Conservation (phyloP, 2,329 filamentous ascomycete species). For the Chrysoporthe austroafricana region DNA sequence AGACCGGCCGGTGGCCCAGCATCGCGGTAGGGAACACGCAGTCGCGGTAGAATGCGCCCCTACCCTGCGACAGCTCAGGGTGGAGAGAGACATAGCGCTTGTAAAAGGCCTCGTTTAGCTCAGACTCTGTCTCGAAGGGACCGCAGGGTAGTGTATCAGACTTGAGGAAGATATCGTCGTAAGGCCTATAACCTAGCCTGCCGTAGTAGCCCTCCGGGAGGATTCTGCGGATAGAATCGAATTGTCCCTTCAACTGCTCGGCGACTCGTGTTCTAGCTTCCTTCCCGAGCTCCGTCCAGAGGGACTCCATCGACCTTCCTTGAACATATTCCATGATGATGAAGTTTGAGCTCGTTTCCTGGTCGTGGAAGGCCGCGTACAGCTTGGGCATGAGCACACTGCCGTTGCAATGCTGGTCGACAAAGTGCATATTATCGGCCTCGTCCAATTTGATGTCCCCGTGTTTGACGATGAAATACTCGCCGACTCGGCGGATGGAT, state of each 20-base stretch:
- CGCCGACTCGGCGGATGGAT: background rate
- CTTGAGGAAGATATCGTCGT: slow-evolving; percentile 13
- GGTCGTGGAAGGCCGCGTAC: slow-evolving; percentile 9
- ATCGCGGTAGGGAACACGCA: slow-evolving; percentile 9
- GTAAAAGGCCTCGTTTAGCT: slow-evolving; percentile 7
- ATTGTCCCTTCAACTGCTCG: background rate
- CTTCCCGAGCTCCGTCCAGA: background rate
- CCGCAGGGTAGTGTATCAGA: background rate
- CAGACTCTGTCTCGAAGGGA: background rate
- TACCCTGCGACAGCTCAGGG: background rate
- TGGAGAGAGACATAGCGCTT: background rate
- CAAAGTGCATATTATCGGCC: slow-evolving; percentile 13
- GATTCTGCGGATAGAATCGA: background rate
- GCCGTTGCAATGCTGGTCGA: background rate
- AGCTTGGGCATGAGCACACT: slow-evolving; percentile 1
- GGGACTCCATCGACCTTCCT: background rate
- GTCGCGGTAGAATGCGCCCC: slow-evolving; percentile 5
- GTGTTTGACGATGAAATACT: slow-evolving; percentile 12
- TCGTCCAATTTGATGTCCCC: slow-evolving; percentile 12
- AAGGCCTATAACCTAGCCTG: background rate
- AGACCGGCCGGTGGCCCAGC: slow-evolving; percentile 40
- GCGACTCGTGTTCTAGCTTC: background rate
- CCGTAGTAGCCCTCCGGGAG: slow-evolving; percentile 3
- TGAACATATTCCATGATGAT: slow-evolving; percentile 14
- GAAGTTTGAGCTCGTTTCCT: background rate